Percentiles rank a stretch among this genome's conserved stretches.
Evolutionary conservation across 1,284 basidiomycete genomes (phyloP).

Genomic region (Earliella scabrosa): DNA sequence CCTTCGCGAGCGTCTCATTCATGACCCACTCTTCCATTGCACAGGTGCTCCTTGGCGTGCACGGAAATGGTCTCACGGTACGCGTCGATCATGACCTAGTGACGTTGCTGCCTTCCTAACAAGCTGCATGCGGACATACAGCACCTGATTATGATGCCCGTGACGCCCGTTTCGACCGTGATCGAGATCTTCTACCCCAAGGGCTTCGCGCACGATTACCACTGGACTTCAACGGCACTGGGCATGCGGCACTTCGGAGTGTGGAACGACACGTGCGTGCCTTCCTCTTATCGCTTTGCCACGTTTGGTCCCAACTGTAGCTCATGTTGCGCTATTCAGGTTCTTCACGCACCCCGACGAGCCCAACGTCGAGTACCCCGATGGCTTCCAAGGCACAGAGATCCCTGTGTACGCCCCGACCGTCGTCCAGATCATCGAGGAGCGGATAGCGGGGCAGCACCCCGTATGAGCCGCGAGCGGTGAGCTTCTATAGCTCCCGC

Average conservation of each 20-base stretch:
- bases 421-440: constrained; percentile 61
- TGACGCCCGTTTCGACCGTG: constrained; percentile 65
- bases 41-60: constrained; percentile 78
- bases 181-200: constrained; percentile 83
- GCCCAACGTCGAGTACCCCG: constrained; percentile 66
- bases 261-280: constrained; percentile 74
- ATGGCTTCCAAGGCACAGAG: constrained; percentile 74
- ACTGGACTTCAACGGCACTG: constrained; percentile 73
- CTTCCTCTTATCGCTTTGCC: neutral
- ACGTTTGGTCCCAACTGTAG: constrained; percentile 1
- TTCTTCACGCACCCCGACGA: constrained; percentile 56
- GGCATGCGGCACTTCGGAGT: constrained; percentile 79
- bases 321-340: constrained; percentile 17
- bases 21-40: neutral
- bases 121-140: constrained; percentile 7
- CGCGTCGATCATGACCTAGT: constrained; percentile 6
- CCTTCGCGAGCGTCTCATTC: neutral
- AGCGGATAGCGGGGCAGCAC: constrained; percentile 47
- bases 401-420: constrained; percentile 70
- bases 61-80: constrained; percentile 78
- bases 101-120: neutral
- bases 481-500: neutral
- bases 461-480: neutral
- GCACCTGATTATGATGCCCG: constrained; percentile 79
- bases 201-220: constrained; percentile 84